phyloP scores from a whole-genome alignment of 148 eudicot species.

The Polygonum aviculare region DNA sequence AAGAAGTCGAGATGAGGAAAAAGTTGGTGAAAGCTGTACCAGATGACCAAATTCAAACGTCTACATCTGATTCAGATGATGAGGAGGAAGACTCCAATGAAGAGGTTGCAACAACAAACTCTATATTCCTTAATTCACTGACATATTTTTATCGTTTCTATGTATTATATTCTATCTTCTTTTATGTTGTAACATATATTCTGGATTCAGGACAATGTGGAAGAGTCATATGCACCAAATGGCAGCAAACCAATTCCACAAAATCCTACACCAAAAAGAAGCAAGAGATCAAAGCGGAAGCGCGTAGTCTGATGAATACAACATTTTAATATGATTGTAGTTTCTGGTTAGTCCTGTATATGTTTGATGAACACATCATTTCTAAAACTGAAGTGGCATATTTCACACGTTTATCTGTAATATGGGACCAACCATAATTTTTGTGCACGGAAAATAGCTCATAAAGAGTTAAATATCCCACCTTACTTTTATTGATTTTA shows the following conservation, averaged over 20 bases:
- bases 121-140: background rate
- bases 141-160: background rate
- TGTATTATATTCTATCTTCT: background rate
- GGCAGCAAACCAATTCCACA: slow-evolving; percentile 52
- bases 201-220: slow-evolving; percentile 34
- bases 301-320: slow-evolving; percentile 54
- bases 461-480: slow-evolving; percentile 12
- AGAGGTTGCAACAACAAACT: slow-evolving; percentile 31
- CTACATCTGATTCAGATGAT: slow-evolving; percentile 45
- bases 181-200: background rate
- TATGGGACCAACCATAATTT: slow-evolving; percentile 23
- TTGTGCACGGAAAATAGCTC: slow-evolving; percentile 16
- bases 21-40: slow-evolving; percentile 45
- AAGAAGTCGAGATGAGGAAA: slow-evolving; percentile 50
- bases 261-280: slow-evolving; percentile 60
- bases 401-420: slow-evolving; percentile 7
- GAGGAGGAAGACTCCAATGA: slow-evolving; percentile 42
- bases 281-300: slow-evolving; percentile 92
- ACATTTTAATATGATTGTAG: slow-evolving; percentile 30
- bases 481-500: background rate
- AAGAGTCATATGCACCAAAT: slow-evolving; percentile 63
- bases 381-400: slow-evolving; percentile 36
- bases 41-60: slow-evolving; percentile 32
- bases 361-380: slow-evolving; percentile 24
- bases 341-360: slow-evolving; percentile 31